These are phyloP conservation scores for Argentina anserina DNA, from an alignment of 306 rosid species.

Conservation along the genomic window DNA sequence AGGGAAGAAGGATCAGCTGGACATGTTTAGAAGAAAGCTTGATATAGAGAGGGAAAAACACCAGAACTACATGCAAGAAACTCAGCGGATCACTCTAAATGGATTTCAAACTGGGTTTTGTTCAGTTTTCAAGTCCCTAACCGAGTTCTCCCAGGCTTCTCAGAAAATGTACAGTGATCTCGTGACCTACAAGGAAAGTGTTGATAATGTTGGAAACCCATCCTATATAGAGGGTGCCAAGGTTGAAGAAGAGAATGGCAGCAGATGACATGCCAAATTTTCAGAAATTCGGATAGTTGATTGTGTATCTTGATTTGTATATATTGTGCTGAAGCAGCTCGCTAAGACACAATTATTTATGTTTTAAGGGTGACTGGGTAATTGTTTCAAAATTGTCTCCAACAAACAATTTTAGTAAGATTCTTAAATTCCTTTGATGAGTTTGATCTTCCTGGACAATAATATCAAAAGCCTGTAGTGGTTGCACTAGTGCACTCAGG, in stretches of 20 bases:
- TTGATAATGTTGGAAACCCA: conserved; percentile 42
- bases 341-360: conserved; percentile 59
- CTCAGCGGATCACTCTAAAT: conserved; percentile 62
- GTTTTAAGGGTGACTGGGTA: conserved; percentile 22
- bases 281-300: conserved; percentile 15
- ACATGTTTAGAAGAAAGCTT: conserved; percentile 50
- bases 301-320: conserved; percentile 40
- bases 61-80: conserved; percentile 61
- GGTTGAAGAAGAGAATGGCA: conserved; percentile 34
- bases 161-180: conserved; percentile 72
- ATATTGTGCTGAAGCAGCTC: conserved; percentile 72
- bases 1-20: conserved; percentile 67
- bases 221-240: conserved; percentile 45
- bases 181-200: conserved; percentile 46
- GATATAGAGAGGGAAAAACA: conserved; percentile 79
- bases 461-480: no score
- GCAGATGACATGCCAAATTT: conserved; percentile 26
- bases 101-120: conserved; percentile 83
- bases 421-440: background rate
- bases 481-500: background rate
- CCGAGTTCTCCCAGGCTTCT: conserved; percentile 71
- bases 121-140: conserved; percentile 65
- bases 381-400: conserved; percentile 18
- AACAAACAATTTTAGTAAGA: background rate
- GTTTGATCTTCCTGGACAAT: background rate